Evolutionary conservation across 1,139 yeast genomes (phyloP).

Genomic region (Lodderomyces theae): DNA sequence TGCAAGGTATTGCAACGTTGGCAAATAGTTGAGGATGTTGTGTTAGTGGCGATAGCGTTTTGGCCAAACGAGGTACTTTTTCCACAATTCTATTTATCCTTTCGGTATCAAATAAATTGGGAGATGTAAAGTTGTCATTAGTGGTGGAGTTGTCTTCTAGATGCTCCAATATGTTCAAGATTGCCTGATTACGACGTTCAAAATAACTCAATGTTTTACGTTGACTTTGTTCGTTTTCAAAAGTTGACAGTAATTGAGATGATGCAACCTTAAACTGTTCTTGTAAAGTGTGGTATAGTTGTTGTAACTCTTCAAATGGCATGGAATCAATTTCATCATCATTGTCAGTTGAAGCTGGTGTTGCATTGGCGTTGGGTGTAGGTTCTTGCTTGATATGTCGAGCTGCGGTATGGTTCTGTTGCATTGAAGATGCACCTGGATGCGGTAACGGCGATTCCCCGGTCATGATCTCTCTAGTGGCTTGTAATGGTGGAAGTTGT

Average conservation of each 20-base stretch:
- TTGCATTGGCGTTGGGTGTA: background rate
- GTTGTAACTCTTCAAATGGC: constrained; percentile 11
- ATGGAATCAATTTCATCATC: constrained; percentile 1
- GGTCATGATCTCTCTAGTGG: background rate
- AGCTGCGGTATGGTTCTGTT: no score
- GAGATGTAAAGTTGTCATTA: constrained; percentile 3
- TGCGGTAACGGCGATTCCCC: background rate
- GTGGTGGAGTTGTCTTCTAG: constrained; percentile 15
- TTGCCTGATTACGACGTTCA: constrained; percentile 39
- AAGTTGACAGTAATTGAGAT: constrained; percentile 18
- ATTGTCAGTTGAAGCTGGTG: background rate
- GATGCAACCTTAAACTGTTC: constrained; percentile 28
- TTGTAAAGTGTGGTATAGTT: constrained; percentile 27
- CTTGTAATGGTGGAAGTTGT: background rate
- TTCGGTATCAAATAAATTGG: constrained; percentile 3
- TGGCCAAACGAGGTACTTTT: constrained; percentile 23
- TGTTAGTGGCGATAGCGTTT: constrained; percentile 18
- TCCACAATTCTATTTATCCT: constrained; percentile 25
- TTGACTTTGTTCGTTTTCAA: constrained; percentile 32
- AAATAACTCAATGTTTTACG: constrained; percentile 34
- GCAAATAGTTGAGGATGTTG: constrained; percentile 2
- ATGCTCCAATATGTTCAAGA: constrained; percentile 30
- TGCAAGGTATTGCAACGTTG: constrained; percentile 8
- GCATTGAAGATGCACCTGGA: background rate
- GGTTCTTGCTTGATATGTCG: background rate